Evolutionary conservation across 257 asterid genomes (phyloP).

Genomic region (Knoxia roxburghii): DNA sequence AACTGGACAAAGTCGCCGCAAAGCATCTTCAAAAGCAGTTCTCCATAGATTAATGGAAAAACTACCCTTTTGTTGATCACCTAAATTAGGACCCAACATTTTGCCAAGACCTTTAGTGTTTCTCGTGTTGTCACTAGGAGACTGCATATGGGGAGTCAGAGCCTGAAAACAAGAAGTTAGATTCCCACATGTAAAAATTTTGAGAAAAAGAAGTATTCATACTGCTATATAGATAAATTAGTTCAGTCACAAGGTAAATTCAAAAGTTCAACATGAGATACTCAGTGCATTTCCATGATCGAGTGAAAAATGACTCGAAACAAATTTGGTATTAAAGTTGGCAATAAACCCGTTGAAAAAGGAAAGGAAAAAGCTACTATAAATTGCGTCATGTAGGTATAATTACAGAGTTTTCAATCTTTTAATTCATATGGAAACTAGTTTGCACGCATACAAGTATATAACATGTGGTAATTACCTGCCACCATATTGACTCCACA

Average conservation of each 20-base stretch:
- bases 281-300: neutral
- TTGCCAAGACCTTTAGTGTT: constrained; percentile 39
- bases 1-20: constrained; percentile 85
- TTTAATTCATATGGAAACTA: neutral
- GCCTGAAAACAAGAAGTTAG: constrained; percentile 42
- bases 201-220: neutral
- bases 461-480: constrained; percentile 43
- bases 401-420: neutral
- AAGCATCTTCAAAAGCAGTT: constrained; percentile 76
- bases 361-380: neutral
- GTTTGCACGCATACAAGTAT: constrained; percentile 5
- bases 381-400: neutral
- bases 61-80: constrained; percentile 75
- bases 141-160: constrained; percentile 87
- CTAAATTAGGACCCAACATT: constrained; percentile 61
- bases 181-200: neutral
- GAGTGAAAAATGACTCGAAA: too few species aligned
- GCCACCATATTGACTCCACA: constrained; percentile 99
- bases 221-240: neutral
- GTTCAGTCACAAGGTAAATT: neutral
- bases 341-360: neutral
- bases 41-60: constrained; percentile 77
- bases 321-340: neutral
- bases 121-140: constrained; percentile 40
- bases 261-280: neutral